Evolutionary conservation across 192 early-diverging fungal genomes (phyloP), one percentile per base, ranked within the genome.

Genomic region (Jimgerdemannia flammicorona): DNA sequence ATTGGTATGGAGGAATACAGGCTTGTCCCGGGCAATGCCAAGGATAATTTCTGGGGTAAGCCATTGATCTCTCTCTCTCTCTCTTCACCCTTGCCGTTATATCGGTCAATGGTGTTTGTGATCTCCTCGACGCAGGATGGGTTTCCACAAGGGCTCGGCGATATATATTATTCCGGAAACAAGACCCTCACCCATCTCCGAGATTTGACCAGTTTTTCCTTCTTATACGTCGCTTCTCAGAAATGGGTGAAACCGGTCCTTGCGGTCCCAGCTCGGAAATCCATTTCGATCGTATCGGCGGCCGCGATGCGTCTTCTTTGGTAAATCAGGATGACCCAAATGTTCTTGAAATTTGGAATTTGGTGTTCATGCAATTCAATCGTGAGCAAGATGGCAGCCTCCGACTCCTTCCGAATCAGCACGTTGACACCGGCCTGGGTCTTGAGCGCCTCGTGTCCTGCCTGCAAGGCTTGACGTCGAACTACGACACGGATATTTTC

Each of bases 291-390:
- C 93, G 96, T 59, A 99, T 96, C 80, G 97, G 97, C 63, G 91
- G 91, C 39, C 95, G 97, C 72, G 89, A 98, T 81, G 96, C 94
- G 19, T 78, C 93, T 18, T 80, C 89, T 70, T 86, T 98, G 64
- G 97, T 99, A 70, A 99, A 99, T 84, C 81, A 93, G 90, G 97
- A 99, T 81, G 96, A 99, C 86, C 97, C 97, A 44, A 93, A 96
- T 76, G 96, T 99, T 11, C 84, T 99, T 54, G 97, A 99, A 85
- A 97, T 99, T 81, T 99, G 97, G 97, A 99, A 99, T 84, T 81
- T 99, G 18, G 98, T 99, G 76, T 99, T 99, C 72, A 99, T 99
- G 89, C 92, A 98, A 82, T 99, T 94, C 89, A 98, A 99, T 89
- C 95, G 98, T 76, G 97, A 98, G 79, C 79, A 90, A 10, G 95